Conservation (phyloP, 2,329 filamentous ascomycete genomes). For the Pseudogymnoascus sp. region DNA sequence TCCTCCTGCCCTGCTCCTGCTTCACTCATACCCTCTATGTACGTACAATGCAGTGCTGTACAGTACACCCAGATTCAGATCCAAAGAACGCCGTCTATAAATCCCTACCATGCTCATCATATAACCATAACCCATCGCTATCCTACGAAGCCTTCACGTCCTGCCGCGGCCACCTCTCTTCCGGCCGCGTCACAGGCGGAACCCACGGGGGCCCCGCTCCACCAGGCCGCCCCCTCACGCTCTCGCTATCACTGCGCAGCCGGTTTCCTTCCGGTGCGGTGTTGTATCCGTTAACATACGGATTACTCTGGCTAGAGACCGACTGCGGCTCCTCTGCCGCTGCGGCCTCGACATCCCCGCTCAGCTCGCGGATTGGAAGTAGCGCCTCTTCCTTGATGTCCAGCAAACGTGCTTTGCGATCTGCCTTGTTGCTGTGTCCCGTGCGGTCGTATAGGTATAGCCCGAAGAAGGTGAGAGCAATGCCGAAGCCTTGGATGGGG, state of each 20-base stretch:
- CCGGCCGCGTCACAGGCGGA: background rate
- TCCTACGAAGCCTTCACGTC: background rate
- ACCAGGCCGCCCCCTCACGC: background rate
- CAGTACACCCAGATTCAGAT: slow-evolving; percentile 1
- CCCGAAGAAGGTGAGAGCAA: slow-evolving; percentile 80
- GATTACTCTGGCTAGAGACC: slow-evolving; percentile 16
- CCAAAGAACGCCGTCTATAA: slow-evolving; percentile 8
- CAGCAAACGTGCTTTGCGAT: slow-evolving; percentile 68
- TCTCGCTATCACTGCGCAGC: slow-evolving; percentile 13
- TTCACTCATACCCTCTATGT: background rate
- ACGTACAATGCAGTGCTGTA: background rate
- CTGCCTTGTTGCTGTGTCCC: slow-evolving; percentile 78
- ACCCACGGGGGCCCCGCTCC: background rate
- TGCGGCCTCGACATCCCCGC: slow-evolving; percentile 12
- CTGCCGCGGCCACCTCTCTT: background rate
- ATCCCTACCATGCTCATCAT: slow-evolving; percentile 5
- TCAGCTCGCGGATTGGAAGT: slow-evolving; percentile 17
- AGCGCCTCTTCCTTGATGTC: slow-evolving; percentile 33
- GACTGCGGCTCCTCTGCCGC: slow-evolving; percentile 12
- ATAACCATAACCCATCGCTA: background rate
- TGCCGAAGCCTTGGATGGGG: slow-evolving; percentile 72
- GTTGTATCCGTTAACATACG: slow-evolving; percentile 11
- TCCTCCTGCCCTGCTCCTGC: background rate
- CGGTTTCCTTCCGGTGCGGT: slow-evolving; percentile 13
- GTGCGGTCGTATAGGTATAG: slow-evolving; percentile 95